A percentile compares a stretch with the other conserved stretches of the same genome.
Evolutionary conservation across 108 stramenopile species (phyloP).

Genomic region (Pelagomonas calceolata): DNA sequence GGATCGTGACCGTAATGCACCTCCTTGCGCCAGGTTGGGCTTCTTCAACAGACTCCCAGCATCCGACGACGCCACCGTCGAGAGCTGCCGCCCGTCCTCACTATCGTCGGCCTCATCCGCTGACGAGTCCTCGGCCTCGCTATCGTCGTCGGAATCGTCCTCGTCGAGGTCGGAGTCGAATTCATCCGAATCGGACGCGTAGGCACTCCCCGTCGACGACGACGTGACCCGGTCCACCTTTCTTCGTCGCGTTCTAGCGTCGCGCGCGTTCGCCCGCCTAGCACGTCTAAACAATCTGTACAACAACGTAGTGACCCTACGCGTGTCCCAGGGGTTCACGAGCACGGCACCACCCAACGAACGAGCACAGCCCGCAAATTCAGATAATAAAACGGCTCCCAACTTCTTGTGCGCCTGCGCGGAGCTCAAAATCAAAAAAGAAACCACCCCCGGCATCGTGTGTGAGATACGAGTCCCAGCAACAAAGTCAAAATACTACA

Average conservation of each 20-base stretch:
- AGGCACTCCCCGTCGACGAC: too few relatives aligned
- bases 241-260: too few relatives aligned
- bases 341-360: conserved; percentile 16
- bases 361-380: conserved; percentile 24
- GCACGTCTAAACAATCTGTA: neutral
- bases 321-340: conserved; percentile 27
- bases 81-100: neutral
- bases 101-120: neutral
- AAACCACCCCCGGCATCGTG: too few relatives aligned
- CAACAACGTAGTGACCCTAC: neutral
- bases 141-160: neutral
- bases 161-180: neutral
- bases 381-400: conserved; percentile 26
- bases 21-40: too few relatives aligned
- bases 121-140: neutral
- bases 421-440: too few relatives aligned
- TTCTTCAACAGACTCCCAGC: too few relatives aligned
- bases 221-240: too few relatives aligned
- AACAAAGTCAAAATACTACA: too few relatives aligned
- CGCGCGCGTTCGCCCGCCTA: neutral
- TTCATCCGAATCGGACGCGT: neutral
- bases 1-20: too few relatives aligned
- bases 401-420: neutral
- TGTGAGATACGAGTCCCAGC: too few relatives aligned
- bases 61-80: neutral